phyloP scores from a whole-genome alignment of 2,329 filamentous ascomycete genomes.

The Ophiostoma ulmi region DNA sequence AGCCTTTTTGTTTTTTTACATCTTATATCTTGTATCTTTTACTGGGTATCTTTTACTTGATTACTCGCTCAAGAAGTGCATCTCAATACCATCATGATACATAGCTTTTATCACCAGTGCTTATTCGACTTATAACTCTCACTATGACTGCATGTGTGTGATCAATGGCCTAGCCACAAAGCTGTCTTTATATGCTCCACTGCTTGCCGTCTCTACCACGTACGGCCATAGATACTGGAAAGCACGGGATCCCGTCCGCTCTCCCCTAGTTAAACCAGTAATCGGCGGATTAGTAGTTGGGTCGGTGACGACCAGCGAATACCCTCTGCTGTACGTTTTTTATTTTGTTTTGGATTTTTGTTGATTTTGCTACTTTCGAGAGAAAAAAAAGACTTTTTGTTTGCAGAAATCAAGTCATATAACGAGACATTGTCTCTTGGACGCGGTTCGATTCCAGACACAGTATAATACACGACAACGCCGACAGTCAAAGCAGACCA shows the following conservation, averaged over 20 bases:
- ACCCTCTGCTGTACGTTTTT: slow-evolving; percentile 3
- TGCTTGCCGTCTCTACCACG: not conserved
- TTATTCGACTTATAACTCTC: too few species aligned
- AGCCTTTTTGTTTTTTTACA: not conserved
- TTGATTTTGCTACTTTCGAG: not conserved
- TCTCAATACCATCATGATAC: not conserved
- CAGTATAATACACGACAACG: too few species aligned
- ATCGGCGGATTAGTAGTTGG: slow-evolving; percentile 9
- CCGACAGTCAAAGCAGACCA: not conserved
- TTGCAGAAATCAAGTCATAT: not conserved
- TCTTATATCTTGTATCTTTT: not conserved
- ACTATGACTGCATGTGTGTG: too few species aligned
- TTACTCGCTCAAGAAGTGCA: too few species aligned
- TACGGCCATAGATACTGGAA: slow-evolving; percentile 3
- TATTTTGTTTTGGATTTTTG: not conserved
- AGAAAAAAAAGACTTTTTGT: too few species aligned
- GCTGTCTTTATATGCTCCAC: too few species aligned
- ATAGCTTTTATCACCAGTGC: not conserved
- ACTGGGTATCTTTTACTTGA: not conserved
- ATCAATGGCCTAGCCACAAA: too few species aligned
- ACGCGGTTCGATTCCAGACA: too few species aligned
- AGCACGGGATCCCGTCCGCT: not conserved
- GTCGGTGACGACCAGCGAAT: slow-evolving; percentile 10
- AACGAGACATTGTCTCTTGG: too few species aligned
- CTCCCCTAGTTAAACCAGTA: slow-evolving; percentile 2